Conservation (phyloP, 441 rosid species). For the Gossypium gossypioides region DNA sequence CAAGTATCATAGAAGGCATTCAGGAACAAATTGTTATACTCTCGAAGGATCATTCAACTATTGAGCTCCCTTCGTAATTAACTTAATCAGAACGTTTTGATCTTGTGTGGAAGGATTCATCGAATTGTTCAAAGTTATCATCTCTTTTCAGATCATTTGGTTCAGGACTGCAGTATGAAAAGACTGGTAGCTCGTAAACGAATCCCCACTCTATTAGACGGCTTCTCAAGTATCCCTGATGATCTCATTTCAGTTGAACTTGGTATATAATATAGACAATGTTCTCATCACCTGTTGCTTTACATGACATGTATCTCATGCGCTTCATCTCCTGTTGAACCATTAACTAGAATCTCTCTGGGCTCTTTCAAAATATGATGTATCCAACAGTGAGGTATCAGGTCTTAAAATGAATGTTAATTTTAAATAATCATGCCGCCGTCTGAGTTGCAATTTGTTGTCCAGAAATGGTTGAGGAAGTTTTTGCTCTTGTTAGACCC, state of each 20-base stretch:
- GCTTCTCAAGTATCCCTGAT: constrained; percentile 67
- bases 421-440: constrained; percentile 6
- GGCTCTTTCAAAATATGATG: constrained; percentile 40
- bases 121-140: constrained; percentile 7
- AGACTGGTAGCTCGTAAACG: constrained; percentile 33
- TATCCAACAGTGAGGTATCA: constrained; percentile 62
- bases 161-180: constrained; percentile 50
- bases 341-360: constrained; percentile 45
- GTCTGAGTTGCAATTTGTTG: constrained; percentile 38
- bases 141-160: constrained; percentile 55
- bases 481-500: constrained; percentile 58
- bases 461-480: constrained; percentile 62
- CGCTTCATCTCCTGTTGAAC: constrained; percentile 22
- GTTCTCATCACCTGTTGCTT: not conserved
- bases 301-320: not conserved
- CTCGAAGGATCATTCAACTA: constrained; percentile 50
- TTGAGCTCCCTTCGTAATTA: constrained; percentile 62
- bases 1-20: constrained; percentile 48
- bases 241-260: not conserved
- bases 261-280: not conserved
- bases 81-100: constrained; percentile 7
- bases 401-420: constrained; percentile 14
- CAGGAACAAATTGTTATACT: constrained; percentile 64
- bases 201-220: constrained; percentile 49
- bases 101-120: not conserved